Evolutionary conservation across 2,329 filamentous ascomycete genomes (phyloP), one percentile per base, ranked within the genome.

Genomic region (Alternaria conjuncta): DNA sequence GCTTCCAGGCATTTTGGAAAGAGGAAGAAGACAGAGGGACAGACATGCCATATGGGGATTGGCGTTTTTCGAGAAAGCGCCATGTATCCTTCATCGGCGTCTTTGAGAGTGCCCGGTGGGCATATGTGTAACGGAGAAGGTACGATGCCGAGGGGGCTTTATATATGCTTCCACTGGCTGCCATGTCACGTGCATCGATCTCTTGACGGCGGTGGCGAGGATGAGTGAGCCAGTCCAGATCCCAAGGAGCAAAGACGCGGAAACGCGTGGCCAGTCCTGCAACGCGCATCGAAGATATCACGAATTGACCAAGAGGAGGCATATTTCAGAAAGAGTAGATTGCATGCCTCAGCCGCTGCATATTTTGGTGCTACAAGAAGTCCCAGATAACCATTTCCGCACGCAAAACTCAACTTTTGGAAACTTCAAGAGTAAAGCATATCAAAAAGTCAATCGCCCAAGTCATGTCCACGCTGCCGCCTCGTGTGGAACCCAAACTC

Each of bases 91-190:
- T 21, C 21, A 21, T 21, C 21, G 21, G 21, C 21, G 21, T 21
- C 21, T 21, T 21, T 21, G 3, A 21, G 21, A 21, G 21, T 21
- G 21, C 21, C 21, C 21, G 5, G 21, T 21, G 21, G 21, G 21
- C 3, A 21, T 21, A 5, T 21, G 21, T 21, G 21, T 21, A 21
- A n/a, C 18, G 15, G 4, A 18, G n/a, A 41, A 18, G 36, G 9
- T 5, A 2, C 3, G 8, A 2, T 41, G 15, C 0, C 2, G 1
- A 41, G 4, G 8, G 2, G 15, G 15, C n/a, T 18, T 41, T 41
- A 41, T 18, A 41, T 41, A 18, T 6, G 36, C 36, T 15, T 41
- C 36, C n/a, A 41, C n/a, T 1, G 36, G 8, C 36, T 1, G 9
- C 1, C 0, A 3, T 11, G 9, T 41, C 9, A 41, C 36, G 36